These are phyloP conservation scores for Cladosporium phlei DNA, from an alignment of 2,329 filamentous ascomycete genomes.

Conservation along the genomic window DNA sequence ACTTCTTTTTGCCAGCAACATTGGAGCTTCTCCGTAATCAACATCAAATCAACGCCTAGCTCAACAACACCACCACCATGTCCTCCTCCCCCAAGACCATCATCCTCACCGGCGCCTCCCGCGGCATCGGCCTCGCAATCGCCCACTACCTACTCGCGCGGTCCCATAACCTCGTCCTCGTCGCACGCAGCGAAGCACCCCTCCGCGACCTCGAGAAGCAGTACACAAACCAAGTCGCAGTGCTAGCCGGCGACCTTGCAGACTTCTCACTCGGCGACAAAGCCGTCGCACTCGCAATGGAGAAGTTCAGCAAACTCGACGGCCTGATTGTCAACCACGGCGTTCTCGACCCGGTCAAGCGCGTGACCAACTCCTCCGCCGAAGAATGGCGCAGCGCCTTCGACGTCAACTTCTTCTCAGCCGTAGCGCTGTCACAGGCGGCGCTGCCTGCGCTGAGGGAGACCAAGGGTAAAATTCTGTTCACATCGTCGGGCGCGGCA, in stretches of 20 bases:
- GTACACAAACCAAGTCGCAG: conserved; percentile 50
- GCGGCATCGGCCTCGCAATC: conserved; percentile 61
- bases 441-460: conserved; percentile 65
- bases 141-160: conserved; percentile 55
- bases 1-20: too few species aligned
- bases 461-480: conserved; percentile 65
- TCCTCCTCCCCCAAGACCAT: conserved; percentile 25
- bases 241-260: conserved; percentile 54
- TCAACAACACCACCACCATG: too few species aligned
- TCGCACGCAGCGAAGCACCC: conserved; percentile 51
- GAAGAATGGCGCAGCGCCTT: conserved; percentile 73
- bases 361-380: conserved; percentile 61
- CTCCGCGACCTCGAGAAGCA: conserved; percentile 51
- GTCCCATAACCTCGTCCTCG: conserved; percentile 53
- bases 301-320: conserved; percentile 65
- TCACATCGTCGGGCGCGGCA: conserved; percentile 76
- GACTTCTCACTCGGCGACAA: conserved; percentile 53
- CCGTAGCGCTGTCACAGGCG: conserved; percentile 71
- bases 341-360: conserved; percentile 67
- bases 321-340: conserved; percentile 87
- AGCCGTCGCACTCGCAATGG: conserved; percentile 61
- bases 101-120: conserved; percentile 58
- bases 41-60: too few species aligned
- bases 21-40: too few species aligned
- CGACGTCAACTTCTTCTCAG: conserved; percentile 83